Evolutionary conservation across 139 green algal genomes (phyloP), one percentile per base, ranked within the genome.

Genomic region (Chlamydomonas asymmetrica): DNA sequence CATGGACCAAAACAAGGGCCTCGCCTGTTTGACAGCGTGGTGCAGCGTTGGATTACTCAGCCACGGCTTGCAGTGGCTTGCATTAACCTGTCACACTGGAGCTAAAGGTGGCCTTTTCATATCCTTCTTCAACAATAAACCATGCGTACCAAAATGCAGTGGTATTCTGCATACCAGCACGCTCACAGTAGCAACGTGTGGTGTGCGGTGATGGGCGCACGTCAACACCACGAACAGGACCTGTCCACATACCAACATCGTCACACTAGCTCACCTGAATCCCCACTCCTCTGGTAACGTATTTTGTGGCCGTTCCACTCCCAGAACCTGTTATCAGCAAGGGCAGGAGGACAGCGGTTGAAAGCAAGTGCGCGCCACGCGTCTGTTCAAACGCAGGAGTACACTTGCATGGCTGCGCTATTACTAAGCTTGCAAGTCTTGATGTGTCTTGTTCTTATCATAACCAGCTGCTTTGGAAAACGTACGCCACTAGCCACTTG

Each of bases 291-390:
- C 70, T 97, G 91, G 75, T 98, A 98, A 8, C 95, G 83, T 6
- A 98, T 97, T 7, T 74, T 82, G 68, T 96, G 79, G 0, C 90
- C 92, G 9, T 86, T 38, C 94, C 94, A 98, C 3, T 32, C 41
- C 91, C 92, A 98, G 56, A 81, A 87, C 25, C 80, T 84, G 80
- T 27, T 34, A 4, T 40, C 23, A 70, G 38, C 25, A 38, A n/a
- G n/a, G n/a, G n/a, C n/a, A n/a, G n/a, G n/a, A n/a, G n/a, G n/a
- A n/a, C n/a, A n/a, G n/a, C n/a, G n/a, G n/a, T n/a, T n/a, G n/a
- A n/a, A n/a, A n/a, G n/a, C n/a, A n/a, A n/a, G n/a, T n/a, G n/a
- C n/a, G n/a, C n/a, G n/a, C n/a, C n/a, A n/a, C n/a, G n/a, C n/a
- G n/a, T n/a, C n/a, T n/a, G n/a, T n/a, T n/a, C n/a, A n/a, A n/a